These are phyloP conservation scores for Margaritispora aquatica DNA, from an alignment of 495 filamentous ascomycete genomes.

Conservation along the genomic window DNA sequence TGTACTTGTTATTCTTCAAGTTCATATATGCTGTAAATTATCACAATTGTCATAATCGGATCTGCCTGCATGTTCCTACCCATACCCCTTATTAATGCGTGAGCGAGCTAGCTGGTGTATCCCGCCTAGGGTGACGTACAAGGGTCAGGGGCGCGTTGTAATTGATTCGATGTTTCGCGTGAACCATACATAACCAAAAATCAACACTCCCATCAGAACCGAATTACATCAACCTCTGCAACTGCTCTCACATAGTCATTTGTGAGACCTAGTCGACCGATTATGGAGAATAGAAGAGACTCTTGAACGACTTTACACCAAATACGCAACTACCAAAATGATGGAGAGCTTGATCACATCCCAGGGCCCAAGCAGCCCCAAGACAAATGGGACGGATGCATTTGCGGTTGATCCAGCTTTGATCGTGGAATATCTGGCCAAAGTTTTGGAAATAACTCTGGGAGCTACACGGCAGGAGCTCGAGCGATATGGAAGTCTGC, in stretches of 20 bases:
- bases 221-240: slow-evolving; percentile 7
- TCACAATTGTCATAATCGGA: no score
- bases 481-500: slow-evolving; percentile 70
- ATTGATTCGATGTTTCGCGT: background rate
- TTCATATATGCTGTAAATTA: no score
- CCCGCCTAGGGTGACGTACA: background rate
- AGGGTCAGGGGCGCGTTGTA: background rate
- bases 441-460: slow-evolving; percentile 75
- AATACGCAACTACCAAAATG: slow-evolving; percentile 8
- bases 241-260: slow-evolving; percentile 8
- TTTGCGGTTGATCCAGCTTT: slow-evolving; percentile 41
- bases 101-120: background rate
- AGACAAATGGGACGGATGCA: slow-evolving; percentile 36
- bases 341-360: slow-evolving; percentile 43
- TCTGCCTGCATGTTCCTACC: no score
- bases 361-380: slow-evolving; percentile 27
- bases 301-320: background rate
- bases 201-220: slow-evolving; percentile 6
- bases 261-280: slow-evolving; percentile 3
- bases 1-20: no score
- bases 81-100: background rate
- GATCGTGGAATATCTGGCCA: slow-evolving; percentile 72
- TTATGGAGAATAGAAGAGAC: slow-evolving; percentile 3
- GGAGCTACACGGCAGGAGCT: slow-evolving; percentile 79
- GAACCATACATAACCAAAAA: background rate